Evolutionary conservation across 2,329 filamentous ascomycete species (phyloP), one percentile per base, ranked within the genome.

Genomic region (Curvularia verruculosa): DNA sequence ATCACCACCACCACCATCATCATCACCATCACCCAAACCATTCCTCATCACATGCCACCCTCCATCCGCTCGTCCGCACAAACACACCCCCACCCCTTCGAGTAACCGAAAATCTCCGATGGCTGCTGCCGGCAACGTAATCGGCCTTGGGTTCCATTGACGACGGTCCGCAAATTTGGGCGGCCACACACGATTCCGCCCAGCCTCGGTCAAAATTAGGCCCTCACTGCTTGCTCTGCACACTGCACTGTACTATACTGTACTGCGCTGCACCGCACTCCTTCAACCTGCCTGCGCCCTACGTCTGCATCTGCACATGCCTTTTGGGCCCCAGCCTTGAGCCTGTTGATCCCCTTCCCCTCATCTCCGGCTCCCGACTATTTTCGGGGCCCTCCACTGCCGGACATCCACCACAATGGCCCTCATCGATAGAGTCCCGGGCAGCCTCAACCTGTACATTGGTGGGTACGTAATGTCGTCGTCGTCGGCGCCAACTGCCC

Each of bases 371-470:
- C 41, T 18, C 41, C 62, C 59, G 57, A 61, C 57, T 49, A 58
- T 60, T 54, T 23, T 59, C 63, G 53, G 59, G 58, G 40, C 43
- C 24, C 49, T 55, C 46, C 40, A 39, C 56, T 52, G 44, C 51
- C 48, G 18, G 15, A 23, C 37, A n/a, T 12, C 63, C 56, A 61
- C 60, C 63, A 88, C n/a, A n/a, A n/a, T 88, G 85, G 79, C 83
- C 6, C 78, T 82, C 53, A 76, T 92, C 64, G 87, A 89, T 71
- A 84, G 84, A 70, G 83, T 94, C 50, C 85, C 87, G 3, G 89
- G 89, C 28, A 83, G 86, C 64, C 82, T 88, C 60, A 86, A 90
- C 61, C 82, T 95, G 64, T 93, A 88, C 75, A 88, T 95, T 65
- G 89, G 91, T 78, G 89, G 91, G 91, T 93, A 81, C 77, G 84